These are phyloP conservation scores for Curvularia lunata DNA, from an alignment of 2,329 filamentous ascomycete genomes.

Conservation along the genomic window DNA sequence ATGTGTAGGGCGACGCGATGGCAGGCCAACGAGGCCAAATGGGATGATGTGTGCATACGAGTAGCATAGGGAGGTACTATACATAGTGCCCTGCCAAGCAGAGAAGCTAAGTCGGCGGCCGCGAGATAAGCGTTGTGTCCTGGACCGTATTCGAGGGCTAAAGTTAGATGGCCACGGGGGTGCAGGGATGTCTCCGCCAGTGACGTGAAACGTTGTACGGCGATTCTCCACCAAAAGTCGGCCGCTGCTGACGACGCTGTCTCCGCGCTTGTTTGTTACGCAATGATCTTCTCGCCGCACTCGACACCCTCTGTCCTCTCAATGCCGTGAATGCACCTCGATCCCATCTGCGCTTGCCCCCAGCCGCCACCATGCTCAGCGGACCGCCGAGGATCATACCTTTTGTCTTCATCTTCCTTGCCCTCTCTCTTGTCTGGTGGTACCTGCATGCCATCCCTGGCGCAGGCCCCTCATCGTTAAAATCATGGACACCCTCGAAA, in stretches of 20 bases:
- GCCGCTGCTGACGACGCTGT: slow-evolving; percentile 10
- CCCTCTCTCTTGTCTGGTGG: slow-evolving; percentile 41
- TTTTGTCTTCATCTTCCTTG: slow-evolving; percentile 34
- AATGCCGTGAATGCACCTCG: slow-evolving; percentile 7
- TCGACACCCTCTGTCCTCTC: slow-evolving; percentile 1
- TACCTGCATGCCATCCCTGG: slow-evolving; percentile 30
- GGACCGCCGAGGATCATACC: slow-evolving; percentile 44
- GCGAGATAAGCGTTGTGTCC: not conserved
- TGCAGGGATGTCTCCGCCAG: slow-evolving; percentile 4
- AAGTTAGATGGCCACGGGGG: not conserved
- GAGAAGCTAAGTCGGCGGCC: not conserved
- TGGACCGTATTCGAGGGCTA: slow-evolving; percentile 3
- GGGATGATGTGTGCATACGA: not conserved
- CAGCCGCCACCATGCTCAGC: slow-evolving; percentile 37
- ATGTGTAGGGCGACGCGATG: slow-evolving; percentile 13
- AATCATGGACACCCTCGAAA: slow-evolving; percentile 25
- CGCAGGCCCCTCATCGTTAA: slow-evolving; percentile 17
- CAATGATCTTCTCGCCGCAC: slow-evolving; percentile 6
- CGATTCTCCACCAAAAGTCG: slow-evolving; percentile 10
- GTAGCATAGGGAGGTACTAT: not conserved
- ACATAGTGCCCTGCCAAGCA: slow-evolving; percentile 11
- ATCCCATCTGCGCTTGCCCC: not conserved
- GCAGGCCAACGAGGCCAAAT: not conserved
- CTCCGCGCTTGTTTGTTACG: slow-evolving; percentile 6
- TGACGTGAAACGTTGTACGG: slow-evolving; percentile 7